These are phyloP conservation scores for Aspergillus candidus DNA, from an alignment of 2,329 filamentous ascomycete species.

Conservation along the genomic window DNA sequence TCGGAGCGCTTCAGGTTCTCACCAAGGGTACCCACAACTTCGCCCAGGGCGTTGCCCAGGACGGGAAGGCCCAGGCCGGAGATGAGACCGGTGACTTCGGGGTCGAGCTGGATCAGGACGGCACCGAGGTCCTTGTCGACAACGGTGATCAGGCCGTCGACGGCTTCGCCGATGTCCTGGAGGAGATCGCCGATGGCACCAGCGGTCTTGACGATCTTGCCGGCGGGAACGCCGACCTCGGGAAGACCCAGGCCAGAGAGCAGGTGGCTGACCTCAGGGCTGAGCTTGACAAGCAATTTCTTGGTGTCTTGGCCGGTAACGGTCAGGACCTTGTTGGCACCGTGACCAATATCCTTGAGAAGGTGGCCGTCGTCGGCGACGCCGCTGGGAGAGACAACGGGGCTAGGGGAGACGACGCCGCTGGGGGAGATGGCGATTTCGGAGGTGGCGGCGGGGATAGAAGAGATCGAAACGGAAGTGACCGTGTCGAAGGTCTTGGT, in stretches of 20 bases:
- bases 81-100: conserved; percentile 22
- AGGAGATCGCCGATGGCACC: conserved; percentile 22
- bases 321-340: conserved; percentile 25
- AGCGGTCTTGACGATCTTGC: conserved; percentile 23
- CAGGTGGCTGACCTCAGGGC: conserved; percentile 24
- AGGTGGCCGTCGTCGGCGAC: conserved; percentile 16
- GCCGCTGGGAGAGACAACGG: no score
- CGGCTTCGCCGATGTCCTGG: conserved; percentile 17
- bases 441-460: conserved; percentile 8
- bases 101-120: conserved; percentile 27
- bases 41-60: conserved; percentile 24
- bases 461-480: conserved; percentile 9
- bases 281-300: conserved; percentile 26
- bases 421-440: neutral
- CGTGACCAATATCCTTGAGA: conserved; percentile 23
- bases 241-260: conserved; percentile 25
- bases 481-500: conserved; percentile 11
- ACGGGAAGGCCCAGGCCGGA: conserved; percentile 24
- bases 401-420: no score
- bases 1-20: conserved; percentile 24
- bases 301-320: conserved; percentile 22
- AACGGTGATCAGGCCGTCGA: conserved; percentile 27
- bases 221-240: conserved; percentile 20
- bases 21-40: conserved; percentile 21
- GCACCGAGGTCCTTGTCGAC: conserved; percentile 23